Evolutionary conservation across 2,329 filamentous ascomycete genomes (phyloP).

Genomic region (Aspergillus glaucus): DNA sequence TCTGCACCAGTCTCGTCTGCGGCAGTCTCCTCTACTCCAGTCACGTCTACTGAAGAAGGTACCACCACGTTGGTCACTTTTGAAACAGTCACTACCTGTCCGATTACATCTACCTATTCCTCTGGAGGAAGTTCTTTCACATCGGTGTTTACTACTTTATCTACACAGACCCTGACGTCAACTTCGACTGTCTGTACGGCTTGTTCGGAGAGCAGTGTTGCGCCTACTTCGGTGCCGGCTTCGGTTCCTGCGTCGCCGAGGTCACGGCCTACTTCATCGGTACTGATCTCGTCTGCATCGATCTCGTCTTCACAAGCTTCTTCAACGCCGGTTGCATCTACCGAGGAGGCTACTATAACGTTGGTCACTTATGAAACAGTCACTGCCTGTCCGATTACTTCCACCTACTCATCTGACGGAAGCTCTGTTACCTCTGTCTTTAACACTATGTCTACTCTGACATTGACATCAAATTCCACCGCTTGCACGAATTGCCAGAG

Average conservation of each 20-base stretch:
- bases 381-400: conserved; percentile 29
- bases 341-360: conserved; percentile 7
- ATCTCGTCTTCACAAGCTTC: no score
- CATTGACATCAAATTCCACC: conserved; percentile 15
- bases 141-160: neutral
- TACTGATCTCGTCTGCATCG: no score
- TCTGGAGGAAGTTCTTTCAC: neutral
- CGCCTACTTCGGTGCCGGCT: neutral
- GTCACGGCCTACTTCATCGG: no score
- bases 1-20: no score
- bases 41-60: neutral
- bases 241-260: no score
- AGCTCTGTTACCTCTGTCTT: conserved; percentile 48
- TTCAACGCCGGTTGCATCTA: neutral
- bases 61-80: neutral
- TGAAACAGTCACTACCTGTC: neutral
- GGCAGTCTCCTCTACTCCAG: neutral
- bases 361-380: conserved; percentile 21
- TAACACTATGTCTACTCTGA: conserved; percentile 51
- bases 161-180: neutral
- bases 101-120: neutral
- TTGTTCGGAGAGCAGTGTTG: neutral
- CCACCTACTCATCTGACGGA: conserved; percentile 37
- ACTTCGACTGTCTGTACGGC: neutral
- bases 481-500: conserved; percentile 1